A percentile compares a stretch with the other conserved stretches of the same genome.
Evolutionary conservation across 495 filamentous ascomycete species (phyloP).

Genomic region (Tuber microsphaerosporum): DNA sequence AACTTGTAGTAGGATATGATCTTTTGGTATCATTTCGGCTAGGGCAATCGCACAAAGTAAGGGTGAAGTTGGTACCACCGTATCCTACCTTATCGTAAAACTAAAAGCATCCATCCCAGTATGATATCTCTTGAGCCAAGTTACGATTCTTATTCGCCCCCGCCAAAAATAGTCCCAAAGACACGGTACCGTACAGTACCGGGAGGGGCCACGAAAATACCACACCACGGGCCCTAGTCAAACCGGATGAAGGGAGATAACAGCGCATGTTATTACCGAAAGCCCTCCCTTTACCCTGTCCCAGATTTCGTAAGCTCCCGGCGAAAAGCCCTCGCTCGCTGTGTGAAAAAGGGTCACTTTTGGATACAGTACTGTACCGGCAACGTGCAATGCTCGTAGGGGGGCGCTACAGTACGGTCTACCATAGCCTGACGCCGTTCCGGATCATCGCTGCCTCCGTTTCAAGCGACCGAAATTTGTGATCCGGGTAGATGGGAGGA

Average conservation of each 20-base stretch:
- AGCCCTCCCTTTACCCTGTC: background rate
- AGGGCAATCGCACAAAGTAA: background rate
- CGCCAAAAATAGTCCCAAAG: background rate
- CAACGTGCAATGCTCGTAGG: background rate
- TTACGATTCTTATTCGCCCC: background rate
- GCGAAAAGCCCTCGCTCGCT: background rate
- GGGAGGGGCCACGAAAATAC: background rate
- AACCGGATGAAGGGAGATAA: background rate
- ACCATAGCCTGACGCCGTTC: background rate
- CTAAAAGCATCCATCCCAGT: background rate
- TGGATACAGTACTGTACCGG: background rate
- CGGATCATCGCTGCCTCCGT: background rate
- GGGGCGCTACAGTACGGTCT: background rate
- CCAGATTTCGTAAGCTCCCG: background rate
- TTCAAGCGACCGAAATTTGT: background rate
- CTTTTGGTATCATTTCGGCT: background rate
- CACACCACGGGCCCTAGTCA: background rate
- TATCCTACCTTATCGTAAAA: background rate
- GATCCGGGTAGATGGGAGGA: background rate
- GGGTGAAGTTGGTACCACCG: background rate
- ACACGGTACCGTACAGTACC: background rate
- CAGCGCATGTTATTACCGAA: background rate
- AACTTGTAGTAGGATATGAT: background rate
- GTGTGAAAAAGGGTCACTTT: background rate
- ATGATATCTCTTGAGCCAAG: background rate